Base-by-base conservation (phyloP, 345 rosid genomes). In the Boechera stricta region DNA sequence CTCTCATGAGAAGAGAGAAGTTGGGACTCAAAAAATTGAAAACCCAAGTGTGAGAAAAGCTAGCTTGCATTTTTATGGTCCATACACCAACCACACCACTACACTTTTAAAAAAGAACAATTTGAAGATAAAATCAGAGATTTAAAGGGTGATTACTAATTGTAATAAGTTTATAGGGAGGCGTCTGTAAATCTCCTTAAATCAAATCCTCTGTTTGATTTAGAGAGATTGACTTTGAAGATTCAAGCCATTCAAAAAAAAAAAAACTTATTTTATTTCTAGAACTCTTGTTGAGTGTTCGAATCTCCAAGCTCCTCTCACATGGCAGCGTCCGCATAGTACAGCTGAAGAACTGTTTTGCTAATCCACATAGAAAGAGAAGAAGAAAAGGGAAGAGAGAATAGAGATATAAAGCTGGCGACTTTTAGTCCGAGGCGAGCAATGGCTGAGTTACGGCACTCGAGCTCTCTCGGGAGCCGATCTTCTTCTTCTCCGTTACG, bases 361-460 rank as follows among this genome's bases (percentile, higher is more conserved):
- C 56, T 51, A 41, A 49, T 55, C 72, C 52, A 33, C 52, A 33
- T 6, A 32, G 18, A 59, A 42, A 29, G 42, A 5, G 39, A 9
- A 60, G 55, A 36, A 31, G 44, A 36, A 51, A 9, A 32, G 41
- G 51, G 21, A 26, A 71, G 62, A 39, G 51, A 47, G 54, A 15
- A 53, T 55, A 51, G 42, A 64, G 10, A 29, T 29, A 57, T n/a
- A 11, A 77, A 78, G 71, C 83, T 89, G 88, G 87, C 88, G 77
- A 81, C 83, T 77, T 87, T 79, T 63, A 87, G 91, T 76, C 93
- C 89, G 39, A 93, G 91, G 82, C 83, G 91, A 69, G 95, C 85
- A 44, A 83, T 88, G 95, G 99, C 85, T 45, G 99, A 96, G 97
- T 92, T 90, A 42, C 81, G 99, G 81, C 95, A 96, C 87, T 90